Conservation (phyloP, 306 rosid genomes). For the Biancaea sappan region DNA sequence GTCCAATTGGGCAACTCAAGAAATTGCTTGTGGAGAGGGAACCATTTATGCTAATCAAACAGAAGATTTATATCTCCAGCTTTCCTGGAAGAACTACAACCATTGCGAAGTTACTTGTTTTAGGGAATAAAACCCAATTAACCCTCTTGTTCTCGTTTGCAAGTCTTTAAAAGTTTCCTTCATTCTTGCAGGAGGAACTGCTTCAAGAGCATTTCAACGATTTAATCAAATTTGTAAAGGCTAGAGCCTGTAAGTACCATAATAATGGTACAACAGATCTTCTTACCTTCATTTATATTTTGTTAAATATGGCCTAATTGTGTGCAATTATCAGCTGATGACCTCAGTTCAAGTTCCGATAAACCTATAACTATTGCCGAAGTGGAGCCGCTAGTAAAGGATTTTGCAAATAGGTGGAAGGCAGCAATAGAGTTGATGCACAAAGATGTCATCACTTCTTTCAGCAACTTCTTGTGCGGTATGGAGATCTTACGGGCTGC, state of each 20-base stretch:
- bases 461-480: constrained; percentile 96
- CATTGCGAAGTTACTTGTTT: not conserved
- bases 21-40: not conserved
- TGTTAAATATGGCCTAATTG: constrained; percentile 28
- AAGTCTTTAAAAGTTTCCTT: constrained; percentile 25
- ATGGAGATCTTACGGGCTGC: constrained; percentile 88
- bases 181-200: constrained; percentile 84
- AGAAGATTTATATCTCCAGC: not conserved
- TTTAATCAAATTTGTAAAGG: constrained; percentile 88
- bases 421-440: constrained; percentile 98
- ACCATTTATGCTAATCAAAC: not conserved
- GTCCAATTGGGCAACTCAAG: constrained; percentile 9
- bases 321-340: constrained; percentile 70
- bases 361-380: constrained; percentile 72
- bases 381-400: constrained; percentile 95
- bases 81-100: not conserved
- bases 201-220: constrained; percentile 81
- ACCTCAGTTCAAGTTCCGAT: constrained; percentile 60
- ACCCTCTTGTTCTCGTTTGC: constrained; percentile 10
- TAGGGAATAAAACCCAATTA: not conserved
- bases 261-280: constrained; percentile 14
- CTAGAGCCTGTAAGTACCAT: constrained; percentile 81
- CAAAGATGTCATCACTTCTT: constrained; percentile 97
- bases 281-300: constrained; percentile 2
- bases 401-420: constrained; percentile 95